Percentiles rank a stretch among this genome's conserved stretches.
phyloP scores from a whole-genome alignment of 805 yeast species.

The Metschnikowia colocasiae region DNA sequence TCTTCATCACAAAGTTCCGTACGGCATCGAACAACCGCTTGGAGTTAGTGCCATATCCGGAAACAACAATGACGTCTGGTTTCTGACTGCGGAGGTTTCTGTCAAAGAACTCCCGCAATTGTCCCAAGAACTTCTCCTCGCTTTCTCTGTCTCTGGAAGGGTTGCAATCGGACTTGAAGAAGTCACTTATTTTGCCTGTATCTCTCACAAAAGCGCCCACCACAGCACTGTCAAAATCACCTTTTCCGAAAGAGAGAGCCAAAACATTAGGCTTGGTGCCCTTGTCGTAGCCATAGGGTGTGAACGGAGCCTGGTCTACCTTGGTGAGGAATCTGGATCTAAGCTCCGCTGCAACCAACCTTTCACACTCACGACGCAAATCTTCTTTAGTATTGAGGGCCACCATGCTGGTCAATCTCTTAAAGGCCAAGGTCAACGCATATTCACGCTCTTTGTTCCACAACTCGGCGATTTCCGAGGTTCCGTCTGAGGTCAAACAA shows the following conservation, averaged over 20 bases:
- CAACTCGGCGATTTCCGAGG: conserved; percentile 65
- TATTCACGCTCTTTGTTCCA: conserved; percentile 79
- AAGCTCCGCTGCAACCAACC: conserved; percentile 62
- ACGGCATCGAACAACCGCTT: conserved; percentile 57
- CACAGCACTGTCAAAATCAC: conserved; percentile 79
- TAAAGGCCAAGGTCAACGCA: conserved; percentile 64
- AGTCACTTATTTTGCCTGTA: conserved; percentile 72
- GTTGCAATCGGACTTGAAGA: conserved; percentile 71
- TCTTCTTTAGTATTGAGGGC: conserved; percentile 79
- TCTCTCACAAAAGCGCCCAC: conserved; percentile 78
- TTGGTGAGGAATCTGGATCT: conserved; percentile 66
- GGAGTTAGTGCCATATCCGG: conserved; percentile 79
- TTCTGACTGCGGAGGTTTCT: conserved; percentile 45
- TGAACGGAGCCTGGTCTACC: conserved; percentile 90
- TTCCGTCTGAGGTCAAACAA: conserved; percentile 70
- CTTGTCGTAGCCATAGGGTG: conserved; percentile 69
- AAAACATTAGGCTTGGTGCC: conserved; percentile 86
- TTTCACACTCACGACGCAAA: conserved; percentile 70
- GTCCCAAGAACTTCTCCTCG: conserved; percentile 50
- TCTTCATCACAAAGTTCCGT: conserved; percentile 51
- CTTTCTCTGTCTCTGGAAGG: conserved; percentile 49
- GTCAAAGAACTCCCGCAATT: conserved; percentile 64
- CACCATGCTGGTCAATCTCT: conserved; percentile 62
- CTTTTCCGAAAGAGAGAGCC: conserved; percentile 82
- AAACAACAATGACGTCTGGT: conserved; percentile 88